These are phyloP conservation scores for Huntiella moniliformis DNA, from an alignment of 2,329 filamentous ascomycete species.

Conservation along the genomic window DNA sequence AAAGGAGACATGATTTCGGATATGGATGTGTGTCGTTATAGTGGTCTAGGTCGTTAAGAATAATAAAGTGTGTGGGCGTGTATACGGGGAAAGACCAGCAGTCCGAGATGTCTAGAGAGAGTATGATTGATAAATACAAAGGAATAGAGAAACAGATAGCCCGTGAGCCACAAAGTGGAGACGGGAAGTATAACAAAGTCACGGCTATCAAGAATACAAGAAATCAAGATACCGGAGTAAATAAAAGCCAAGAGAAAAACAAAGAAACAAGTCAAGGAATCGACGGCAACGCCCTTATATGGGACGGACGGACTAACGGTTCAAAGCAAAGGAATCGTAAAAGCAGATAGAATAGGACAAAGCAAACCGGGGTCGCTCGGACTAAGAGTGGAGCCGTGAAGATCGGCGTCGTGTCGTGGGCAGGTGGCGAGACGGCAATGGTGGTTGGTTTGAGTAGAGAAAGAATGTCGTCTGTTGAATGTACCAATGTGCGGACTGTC, in stretches of 20 bases:
- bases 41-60: background rate
- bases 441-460: too few species aligned
- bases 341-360: too few species aligned
- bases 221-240: background rate
- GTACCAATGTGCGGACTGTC: too few species aligned
- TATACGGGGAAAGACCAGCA: conserved; percentile 1
- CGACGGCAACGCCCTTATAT: too few species aligned
- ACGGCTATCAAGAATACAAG: background rate
- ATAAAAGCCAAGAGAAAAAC: background rate
- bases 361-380: too few species aligned
- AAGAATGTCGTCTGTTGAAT: too few species aligned
- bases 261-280: background rate
- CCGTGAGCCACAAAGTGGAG: background rate
- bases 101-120: background rate
- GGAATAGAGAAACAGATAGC: background rate
- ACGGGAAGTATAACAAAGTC: background rate
- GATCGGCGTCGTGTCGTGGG: too few species aligned
- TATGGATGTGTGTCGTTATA: background rate
- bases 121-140: background rate
- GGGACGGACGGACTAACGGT: too few species aligned
- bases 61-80: background rate
- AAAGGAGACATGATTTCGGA: conserved; percentile 14
- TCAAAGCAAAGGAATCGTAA: too few species aligned
- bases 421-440: too few species aligned
- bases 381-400: too few species aligned